Evolutionary conservation across 495 filamentous ascomycete genomes (phyloP), one percentile per base, ranked within the genome.

Genomic region (Hypoxylon trugodes): DNA sequence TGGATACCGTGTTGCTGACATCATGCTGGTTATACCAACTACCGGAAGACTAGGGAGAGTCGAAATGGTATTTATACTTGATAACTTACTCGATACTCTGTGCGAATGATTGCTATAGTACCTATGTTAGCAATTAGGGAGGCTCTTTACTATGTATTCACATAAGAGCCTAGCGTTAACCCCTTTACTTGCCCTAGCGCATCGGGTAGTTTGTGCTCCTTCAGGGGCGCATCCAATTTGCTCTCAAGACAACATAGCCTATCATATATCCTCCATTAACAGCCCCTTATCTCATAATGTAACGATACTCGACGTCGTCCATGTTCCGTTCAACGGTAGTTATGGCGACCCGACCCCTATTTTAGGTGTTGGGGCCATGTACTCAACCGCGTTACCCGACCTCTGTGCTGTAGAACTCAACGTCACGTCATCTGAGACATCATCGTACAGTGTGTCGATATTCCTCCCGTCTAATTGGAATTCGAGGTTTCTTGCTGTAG

Each of bases 331-430:
- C 7, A 61, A 61, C 10, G 58, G 58, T 7, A 54, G 38, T 9
- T 61, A 61, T 8, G 58, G 58, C 22, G 47, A 61, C 19, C 13
- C 21, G 0, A 8, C 30, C 30, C 7, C 19, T 19, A 18, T 7
- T 16, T 19, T 6, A 9, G 58, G 12, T 6, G 8, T 54, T n/a
- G 48, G 48, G 1, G 8, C 35, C 4, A 12, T 42, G 24, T 22
- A 55, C 35, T 25, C 59, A 3, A 62, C 49, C 12, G 35, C 35
- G 19, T 72, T 84, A 0, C 81, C 79, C 0, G 77, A 71, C 7
- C 61, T 79, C 2, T 84, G 82, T 57, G 82, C 77, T 7, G 70
- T 83, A 1, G 70, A 72, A 4, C 58, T 84, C 49, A 77, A 80
- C 36, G 80, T 82, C 1, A 69, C 65, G 6, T 80, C 77, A 4